Evolutionary conservation across 2,329 filamentous ascomycete species (phyloP).

Genomic region (Nigrograna mackinnonii): DNA sequence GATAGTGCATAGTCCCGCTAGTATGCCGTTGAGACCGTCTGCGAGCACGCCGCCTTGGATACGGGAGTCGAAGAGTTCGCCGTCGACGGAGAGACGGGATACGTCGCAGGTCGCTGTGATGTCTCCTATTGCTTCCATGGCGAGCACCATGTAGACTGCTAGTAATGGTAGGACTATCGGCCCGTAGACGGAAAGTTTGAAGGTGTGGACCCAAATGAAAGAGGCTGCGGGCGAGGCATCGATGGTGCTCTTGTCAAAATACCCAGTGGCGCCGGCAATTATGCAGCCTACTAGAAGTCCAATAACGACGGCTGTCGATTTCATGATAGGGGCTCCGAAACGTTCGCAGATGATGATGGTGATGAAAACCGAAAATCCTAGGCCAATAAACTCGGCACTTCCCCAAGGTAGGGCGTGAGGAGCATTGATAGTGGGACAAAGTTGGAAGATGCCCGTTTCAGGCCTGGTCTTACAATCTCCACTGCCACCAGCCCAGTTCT

Average conservation of each 20-base stretch:
- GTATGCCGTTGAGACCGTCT: slow-evolving; percentile 74
- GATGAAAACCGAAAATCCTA: slow-evolving; percentile 79
- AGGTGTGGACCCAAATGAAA: slow-evolving; percentile 81
- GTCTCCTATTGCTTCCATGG: slow-evolving; percentile 79
- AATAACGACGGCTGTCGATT: slow-evolving; percentile 75
- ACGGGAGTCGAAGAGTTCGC: slow-evolving; percentile 71
- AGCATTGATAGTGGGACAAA: slow-evolving; percentile 65
- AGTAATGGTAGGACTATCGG: slow-evolving; percentile 74
- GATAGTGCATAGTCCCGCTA: slow-evolving; percentile 77
- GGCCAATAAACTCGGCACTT: slow-evolving; percentile 74
- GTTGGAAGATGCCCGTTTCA: slow-evolving; percentile 58
- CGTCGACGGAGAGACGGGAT: slow-evolving; percentile 73
- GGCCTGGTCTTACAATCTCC: slow-evolving; percentile 58
- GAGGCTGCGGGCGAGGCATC: slow-evolving; percentile 70
- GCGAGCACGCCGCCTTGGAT: slow-evolving; percentile 80
- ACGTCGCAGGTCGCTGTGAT: slow-evolving; percentile 84
- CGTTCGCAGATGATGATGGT: slow-evolving; percentile 81
- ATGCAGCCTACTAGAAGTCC: slow-evolving; percentile 77
- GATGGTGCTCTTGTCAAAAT: slow-evolving; percentile 76
- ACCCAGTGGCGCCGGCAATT: slow-evolving; percentile 76
- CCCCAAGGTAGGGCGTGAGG: slow-evolving; percentile 78
- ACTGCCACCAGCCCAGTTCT: slow-evolving; percentile 77
- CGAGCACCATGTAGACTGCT: slow-evolving; percentile 66
- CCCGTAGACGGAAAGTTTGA: slow-evolving; percentile 71
- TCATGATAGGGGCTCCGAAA: slow-evolving; percentile 84